Conservation (phyloP, 768 basidiomycete species). For the Mycena polygramma region DNA sequence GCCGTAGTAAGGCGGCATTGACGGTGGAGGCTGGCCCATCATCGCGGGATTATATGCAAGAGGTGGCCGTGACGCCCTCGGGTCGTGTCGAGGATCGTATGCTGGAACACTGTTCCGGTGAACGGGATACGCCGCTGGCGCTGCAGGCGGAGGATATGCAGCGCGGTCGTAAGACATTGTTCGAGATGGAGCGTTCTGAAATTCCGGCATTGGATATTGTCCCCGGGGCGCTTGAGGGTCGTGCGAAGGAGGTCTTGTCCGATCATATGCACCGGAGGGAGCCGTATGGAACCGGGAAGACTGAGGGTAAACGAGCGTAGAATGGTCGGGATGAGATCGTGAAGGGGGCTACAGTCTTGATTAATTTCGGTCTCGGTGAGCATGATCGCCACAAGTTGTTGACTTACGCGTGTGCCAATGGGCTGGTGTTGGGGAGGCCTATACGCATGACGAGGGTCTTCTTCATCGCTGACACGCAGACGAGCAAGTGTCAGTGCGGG, state of each 20-base stretch:
- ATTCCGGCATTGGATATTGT: conserved; percentile 15
- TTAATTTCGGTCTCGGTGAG: too few relatives aligned
- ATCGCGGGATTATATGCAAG: conserved; percentile 10
- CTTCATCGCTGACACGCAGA: conserved; percentile 57
- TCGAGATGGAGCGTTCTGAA: conserved; percentile 24
- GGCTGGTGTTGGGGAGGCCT: conserved; percentile 21
- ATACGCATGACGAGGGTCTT: conserved; percentile 36
- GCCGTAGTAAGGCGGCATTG: conserved; percentile 23
- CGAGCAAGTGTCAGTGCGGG: conserved; percentile 58
- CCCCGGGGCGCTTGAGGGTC: conserved; percentile 15
- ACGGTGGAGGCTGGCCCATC: conserved; percentile 23
- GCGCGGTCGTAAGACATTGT: conserved; percentile 34
- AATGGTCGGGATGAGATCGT: conserved; percentile 28
- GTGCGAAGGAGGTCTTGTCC: conserved; percentile 19
- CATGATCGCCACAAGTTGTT: not conserved
- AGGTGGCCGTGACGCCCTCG: conserved; percentile 16
- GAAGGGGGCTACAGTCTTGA: conserved; percentile 30
- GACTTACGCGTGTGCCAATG: conserved; percentile 26
- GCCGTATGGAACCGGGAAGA: conserved; percentile 25
- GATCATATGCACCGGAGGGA: conserved; percentile 23
- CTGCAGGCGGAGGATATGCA: conserved; percentile 20
- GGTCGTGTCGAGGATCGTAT: conserved; percentile 32
- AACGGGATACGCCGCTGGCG: conserved; percentile 10
- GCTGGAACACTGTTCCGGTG: conserved; percentile 11
- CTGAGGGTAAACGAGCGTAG: conserved; percentile 28